Base-by-base conservation (phyloP, 352 stramenopile species). In the Pythium folliculosum region DNA sequence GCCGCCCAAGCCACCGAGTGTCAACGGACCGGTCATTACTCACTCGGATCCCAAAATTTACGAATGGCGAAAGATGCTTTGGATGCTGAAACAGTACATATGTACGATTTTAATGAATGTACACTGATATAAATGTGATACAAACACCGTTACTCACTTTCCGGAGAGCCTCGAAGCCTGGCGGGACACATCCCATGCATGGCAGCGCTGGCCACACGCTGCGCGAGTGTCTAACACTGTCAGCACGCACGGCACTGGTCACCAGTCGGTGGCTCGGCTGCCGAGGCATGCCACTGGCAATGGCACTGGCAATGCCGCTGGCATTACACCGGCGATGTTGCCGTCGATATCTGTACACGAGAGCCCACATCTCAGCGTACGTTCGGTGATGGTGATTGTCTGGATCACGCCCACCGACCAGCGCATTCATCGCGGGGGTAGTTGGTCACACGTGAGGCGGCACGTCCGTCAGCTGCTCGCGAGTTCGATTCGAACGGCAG, bases 1-100 rank as follows among this genome's bases (percentile, higher is more conserved):
- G 49, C 40, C 17, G 37, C 14, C 37, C 37, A 43, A 40, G 38
- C 45, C 40, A 53, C 54, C 52, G 27, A 58, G 62, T 59, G 62
- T 68, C 52, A 63, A 62, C 27, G 13, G 44, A 68, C n/a, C 52
- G 51, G 62, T 68, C 62, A 68, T 68, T 68, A 68, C 62, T 52
- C 62, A 68, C 60, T 12, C 19, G 35, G 38, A 61, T 61, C 23
- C 37, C 35, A 51, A 61, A 50, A 38, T 61, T 27, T 40, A 61
- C 37, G 35, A 61, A 61, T 30, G 32, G 53, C n/a, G 25, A 47
- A 48, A n/a, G 53, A 16, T 57, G 7, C 32, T 23, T 43, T 22
- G 3, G 13, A 13, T 19, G 9, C 23, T 32, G 48, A 47, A 22
- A 23, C 8, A 60, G 21, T 60, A 60, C 3, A 43, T 43, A 16